phyloP scores from a whole-genome alignment of 1,284 basidiomycete genomes.

The Trichosporon asahii region DNA sequence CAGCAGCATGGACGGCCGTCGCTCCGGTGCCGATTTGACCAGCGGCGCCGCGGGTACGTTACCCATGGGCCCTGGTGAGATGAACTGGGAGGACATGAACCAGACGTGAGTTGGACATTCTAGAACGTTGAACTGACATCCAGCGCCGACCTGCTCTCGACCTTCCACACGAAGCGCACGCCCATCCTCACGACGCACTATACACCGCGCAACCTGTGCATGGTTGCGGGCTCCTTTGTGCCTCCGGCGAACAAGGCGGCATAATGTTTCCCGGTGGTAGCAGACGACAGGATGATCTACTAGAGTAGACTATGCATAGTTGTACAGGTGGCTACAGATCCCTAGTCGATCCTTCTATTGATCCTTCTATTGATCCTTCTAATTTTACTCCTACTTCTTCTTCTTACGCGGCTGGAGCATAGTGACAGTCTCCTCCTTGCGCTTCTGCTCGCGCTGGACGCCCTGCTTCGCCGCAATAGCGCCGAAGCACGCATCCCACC shows the following conservation, averaged over 20 bases:
- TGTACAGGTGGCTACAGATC: neutral
- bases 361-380: neutral
- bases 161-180: slow-evolving; percentile 92
- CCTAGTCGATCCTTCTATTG: neutral
- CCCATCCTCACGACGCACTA: slow-evolving; percentile 89
- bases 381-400: slow-evolving; percentile 48
- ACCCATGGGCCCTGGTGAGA: slow-evolving; percentile 39
- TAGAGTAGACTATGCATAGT: slow-evolving; percentile 21
- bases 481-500: slow-evolving; percentile 28
- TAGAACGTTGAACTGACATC: slow-evolving; percentile 28
- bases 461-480: slow-evolving; percentile 28
- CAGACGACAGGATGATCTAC: neutral
- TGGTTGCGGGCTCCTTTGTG: slow-evolving; percentile 70
- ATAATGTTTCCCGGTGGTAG: neutral
- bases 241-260: slow-evolving; percentile 36
- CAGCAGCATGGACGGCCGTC: slow-evolving; percentile 10
- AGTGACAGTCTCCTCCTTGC: slow-evolving; percentile 43
- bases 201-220: slow-evolving; percentile 87
- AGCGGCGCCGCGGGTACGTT: slow-evolving; percentile 24
- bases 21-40: neutral
- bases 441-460: slow-evolving; percentile 33
- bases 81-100: slow-evolving; percentile 35
- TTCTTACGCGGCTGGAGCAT: slow-evolving; percentile 52
- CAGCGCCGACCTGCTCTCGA: slow-evolving; percentile 82
- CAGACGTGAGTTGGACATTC: slow-evolving; percentile 37